Evolutionary conservation across 2,329 filamentous ascomycete genomes (phyloP).

Genomic region (Paecilomyces variotii): DNA sequence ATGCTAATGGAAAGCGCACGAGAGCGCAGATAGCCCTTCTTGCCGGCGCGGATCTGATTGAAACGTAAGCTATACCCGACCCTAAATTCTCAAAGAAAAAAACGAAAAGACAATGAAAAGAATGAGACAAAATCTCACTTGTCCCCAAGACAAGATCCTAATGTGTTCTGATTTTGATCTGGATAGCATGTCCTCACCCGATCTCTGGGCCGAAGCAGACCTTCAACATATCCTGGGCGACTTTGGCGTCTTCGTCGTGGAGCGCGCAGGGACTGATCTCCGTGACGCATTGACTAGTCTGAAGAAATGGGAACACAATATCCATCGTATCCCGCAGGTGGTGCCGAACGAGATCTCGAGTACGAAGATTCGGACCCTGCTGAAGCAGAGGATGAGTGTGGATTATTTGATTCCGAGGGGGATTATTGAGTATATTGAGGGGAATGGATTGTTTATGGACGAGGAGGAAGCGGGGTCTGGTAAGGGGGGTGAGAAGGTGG

Average conservation of each 20-base stretch:
- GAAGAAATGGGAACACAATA: conserved; percentile 66
- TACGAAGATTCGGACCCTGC: conserved; percentile 63
- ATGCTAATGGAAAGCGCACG: conserved; percentile 53
- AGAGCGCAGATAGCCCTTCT: conserved; percentile 64
- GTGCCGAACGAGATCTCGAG: conserved; percentile 70
- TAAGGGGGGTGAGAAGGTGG: neutral
- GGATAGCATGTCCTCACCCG: conserved; percentile 45
- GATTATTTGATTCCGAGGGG: conserved; percentile 59
- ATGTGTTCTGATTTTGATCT: neutral
- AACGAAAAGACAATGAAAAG: neutral
- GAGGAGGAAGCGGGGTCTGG: conserved; percentile 7
- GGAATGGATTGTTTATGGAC: conserved; percentile 51
- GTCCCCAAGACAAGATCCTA: too few relatives aligned
- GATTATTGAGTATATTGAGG: conserved; percentile 59
- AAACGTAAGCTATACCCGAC: conserved; percentile 33
- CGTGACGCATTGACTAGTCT: conserved; percentile 67
- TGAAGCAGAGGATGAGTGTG: conserved; percentile 65
- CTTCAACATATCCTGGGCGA: conserved; percentile 70
- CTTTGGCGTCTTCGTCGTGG: conserved; percentile 66
- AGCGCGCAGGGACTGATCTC: conserved; percentile 71
- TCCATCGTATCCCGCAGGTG: conserved; percentile 71
- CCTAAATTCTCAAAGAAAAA: neutral
- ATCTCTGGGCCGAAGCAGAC: conserved; percentile 68
- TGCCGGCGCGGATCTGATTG: conserved; percentile 61
- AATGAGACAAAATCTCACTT: too few relatives aligned